Conservation (phyloP, 2,329 filamentous ascomycete species). For the Zasmidium angulare region DNA sequence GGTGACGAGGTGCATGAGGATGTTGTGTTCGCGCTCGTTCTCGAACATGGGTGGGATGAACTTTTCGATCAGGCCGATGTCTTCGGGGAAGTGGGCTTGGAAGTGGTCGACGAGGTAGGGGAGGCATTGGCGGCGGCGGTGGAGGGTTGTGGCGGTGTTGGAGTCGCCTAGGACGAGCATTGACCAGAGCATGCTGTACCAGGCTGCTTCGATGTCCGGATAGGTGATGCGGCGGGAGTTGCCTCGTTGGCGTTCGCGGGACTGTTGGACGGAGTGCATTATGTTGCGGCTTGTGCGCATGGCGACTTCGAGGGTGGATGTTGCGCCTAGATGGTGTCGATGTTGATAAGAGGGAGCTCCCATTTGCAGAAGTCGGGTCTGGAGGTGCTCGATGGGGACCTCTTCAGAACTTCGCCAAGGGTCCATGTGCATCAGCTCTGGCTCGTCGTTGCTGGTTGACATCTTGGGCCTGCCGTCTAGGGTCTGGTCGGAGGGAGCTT, state of each 20-base stretch:
- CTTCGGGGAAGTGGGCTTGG: conserved; percentile 66
- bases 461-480: conserved; percentile 39
- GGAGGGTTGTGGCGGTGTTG: conserved; percentile 25
- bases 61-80: conserved; percentile 68
- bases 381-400: conserved; percentile 59
- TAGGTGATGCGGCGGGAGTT: conserved; percentile 29
- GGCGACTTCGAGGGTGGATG: conserved; percentile 66
- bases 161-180: conserved; percentile 44
- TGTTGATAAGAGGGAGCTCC: conserved; percentile 42
- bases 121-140: conserved; percentile 57
- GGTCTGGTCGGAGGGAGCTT: conserved; percentile 48
- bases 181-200: conserved; percentile 75
- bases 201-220: conserved; percentile 59
- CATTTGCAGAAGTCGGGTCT: conserved; percentile 54
- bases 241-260: conserved; percentile 31
- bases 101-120: conserved; percentile 65
- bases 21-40: conserved; percentile 53
- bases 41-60: conserved; percentile 64
- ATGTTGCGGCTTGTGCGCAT: conserved; percentile 80
- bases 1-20: conserved; percentile 55
- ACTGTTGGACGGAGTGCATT: conserved; percentile 64
- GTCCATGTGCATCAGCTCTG: conserved; percentile 68
- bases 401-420: conserved; percentile 73
- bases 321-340: conserved; percentile 62
- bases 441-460: conserved; percentile 28